These are phyloP conservation scores for Erigeron canadensis DNA, from an alignment of 129 eudicot species.

Conservation along the genomic window DNA sequence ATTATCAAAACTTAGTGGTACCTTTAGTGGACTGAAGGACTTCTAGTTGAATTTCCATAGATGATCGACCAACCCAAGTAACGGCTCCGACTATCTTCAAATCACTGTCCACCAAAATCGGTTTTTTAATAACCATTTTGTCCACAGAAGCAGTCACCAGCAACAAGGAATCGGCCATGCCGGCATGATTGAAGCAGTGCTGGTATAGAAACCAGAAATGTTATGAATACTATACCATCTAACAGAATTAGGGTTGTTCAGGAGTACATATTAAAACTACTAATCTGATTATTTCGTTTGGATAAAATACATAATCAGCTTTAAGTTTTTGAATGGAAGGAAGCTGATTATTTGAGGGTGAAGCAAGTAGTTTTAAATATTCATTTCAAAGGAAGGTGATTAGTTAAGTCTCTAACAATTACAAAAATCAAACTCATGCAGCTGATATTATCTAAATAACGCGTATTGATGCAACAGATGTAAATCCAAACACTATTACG, in stretches of 20 bases:
- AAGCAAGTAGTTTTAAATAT: too few species aligned
- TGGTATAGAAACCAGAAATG: constrained; percentile 30
- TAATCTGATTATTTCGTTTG: too few species aligned
- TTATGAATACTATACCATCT: neutral
- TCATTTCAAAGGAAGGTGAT: too few species aligned
- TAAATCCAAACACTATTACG: too few species aligned
- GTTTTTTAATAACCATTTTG: constrained; percentile 79
- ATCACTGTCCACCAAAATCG: constrained; percentile 70
- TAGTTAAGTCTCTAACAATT: too few species aligned
- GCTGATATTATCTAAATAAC: too few species aligned
- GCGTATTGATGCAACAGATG: too few species aligned
- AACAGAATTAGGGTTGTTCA: neutral
- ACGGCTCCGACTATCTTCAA: constrained; percentile 73
- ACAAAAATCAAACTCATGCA: too few species aligned
- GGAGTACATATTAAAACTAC: too few species aligned
- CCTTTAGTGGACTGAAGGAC: constrained; percentile 64
- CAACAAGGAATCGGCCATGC: constrained; percentile 61
- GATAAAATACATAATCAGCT: too few species aligned
- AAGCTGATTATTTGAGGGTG: too few species aligned
- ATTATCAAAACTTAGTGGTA: constrained; percentile 7
- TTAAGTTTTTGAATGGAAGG: too few species aligned
- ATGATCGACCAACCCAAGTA: constrained; percentile 96
- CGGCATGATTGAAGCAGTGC: constrained; percentile 75
- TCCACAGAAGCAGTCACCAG: constrained; percentile 96
- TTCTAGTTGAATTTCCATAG: constrained; percentile 91